Evolutionary conservation across 495 filamentous ascomycete genomes (phyloP).

Genomic region (Aspergillus olivimuriae): DNA sequence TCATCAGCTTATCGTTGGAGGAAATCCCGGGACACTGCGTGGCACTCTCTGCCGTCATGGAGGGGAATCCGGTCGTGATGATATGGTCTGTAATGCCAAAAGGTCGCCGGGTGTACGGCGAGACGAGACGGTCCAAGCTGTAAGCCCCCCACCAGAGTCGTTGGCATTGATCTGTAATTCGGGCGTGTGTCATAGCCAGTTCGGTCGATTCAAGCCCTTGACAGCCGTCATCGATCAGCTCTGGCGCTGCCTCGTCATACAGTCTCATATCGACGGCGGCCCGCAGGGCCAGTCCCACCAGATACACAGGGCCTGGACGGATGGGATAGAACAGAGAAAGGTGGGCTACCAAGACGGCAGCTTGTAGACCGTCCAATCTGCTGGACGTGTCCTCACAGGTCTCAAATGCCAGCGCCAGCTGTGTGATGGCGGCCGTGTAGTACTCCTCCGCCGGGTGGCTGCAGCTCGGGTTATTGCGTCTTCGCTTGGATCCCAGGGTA

Average conservation of each 20-base stretch:
- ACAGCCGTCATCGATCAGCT: conserved; percentile 36
- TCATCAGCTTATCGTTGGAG: conserved; percentile 79
- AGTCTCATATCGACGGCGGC: conserved; percentile 82
- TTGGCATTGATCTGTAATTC: conserved; percentile 74
- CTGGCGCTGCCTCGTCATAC: conserved; percentile 32
- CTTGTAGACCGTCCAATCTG: conserved; percentile 85
- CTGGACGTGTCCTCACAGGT: conserved; percentile 55
- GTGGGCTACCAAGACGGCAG: conserved; percentile 76
- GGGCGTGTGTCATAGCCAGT: no score
- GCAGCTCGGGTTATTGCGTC: background rate
- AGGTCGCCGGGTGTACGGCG: conserved; percentile 79
- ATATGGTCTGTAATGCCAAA: conserved; percentile 62
- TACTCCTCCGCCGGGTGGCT: background rate
- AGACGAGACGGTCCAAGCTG: conserved; percentile 81
- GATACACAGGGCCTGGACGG: conserved; percentile 89
- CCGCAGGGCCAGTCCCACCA: conserved; percentile 84
- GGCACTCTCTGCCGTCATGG: background rate
- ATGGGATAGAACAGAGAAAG: conserved; percentile 85
- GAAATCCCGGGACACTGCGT: background rate
- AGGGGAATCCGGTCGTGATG: background rate
- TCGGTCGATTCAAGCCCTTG: no score
- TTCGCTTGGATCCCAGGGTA: background rate
- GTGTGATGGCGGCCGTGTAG: background rate
- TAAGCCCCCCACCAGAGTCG: conserved; percentile 94
- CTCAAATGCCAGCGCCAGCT: background rate